A percentile compares a stretch with the other conserved stretches of the same genome.
These are phyloP conservation scores for Scleroderma citrinum DNA, from an alignment of 768 basidiomycete genomes.

Conservation along the genomic window DNA sequence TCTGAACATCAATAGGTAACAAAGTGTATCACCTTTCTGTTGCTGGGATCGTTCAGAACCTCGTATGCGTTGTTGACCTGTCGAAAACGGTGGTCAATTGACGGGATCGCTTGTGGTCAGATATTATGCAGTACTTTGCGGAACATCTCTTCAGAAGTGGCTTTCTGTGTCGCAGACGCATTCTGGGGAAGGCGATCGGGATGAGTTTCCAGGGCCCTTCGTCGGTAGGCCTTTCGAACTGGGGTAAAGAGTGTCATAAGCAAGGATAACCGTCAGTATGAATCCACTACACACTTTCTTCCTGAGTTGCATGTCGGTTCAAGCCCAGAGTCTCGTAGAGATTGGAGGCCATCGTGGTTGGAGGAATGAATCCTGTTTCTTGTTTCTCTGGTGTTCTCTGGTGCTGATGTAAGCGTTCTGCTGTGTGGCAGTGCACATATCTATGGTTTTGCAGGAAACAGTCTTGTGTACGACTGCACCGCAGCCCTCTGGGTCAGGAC, in stretches of 20 bases:
- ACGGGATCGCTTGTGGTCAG: slow-evolving; percentile 19
- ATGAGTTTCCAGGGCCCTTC: slow-evolving; percentile 65
- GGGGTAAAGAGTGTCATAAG: slow-evolving; percentile 3
- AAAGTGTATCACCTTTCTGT: slow-evolving; percentile 40
- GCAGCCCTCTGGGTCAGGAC: slow-evolving; percentile 35
- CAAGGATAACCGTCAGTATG: background rate
- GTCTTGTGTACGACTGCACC: slow-evolving; percentile 60
- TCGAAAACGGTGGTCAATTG: background rate
- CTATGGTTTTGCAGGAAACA: slow-evolving; percentile 64
- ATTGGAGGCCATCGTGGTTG: slow-evolving; percentile 40
- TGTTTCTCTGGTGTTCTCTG: no score
- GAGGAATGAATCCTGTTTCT: no score
- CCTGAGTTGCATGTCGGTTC: slow-evolving; percentile 45
- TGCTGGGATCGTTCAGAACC: slow-evolving; percentile 57
- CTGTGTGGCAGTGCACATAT: slow-evolving; percentile 16
- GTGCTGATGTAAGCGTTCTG: no score
- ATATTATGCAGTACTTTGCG: slow-evolving; percentile 35
- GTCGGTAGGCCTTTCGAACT: slow-evolving; percentile 81
- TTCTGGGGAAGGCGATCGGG: slow-evolving; percentile 62
- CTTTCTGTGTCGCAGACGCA: slow-evolving; percentile 53
- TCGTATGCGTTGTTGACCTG: slow-evolving; percentile 79
- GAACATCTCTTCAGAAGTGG: slow-evolving; percentile 53
- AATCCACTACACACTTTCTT: slow-evolving; percentile 58
- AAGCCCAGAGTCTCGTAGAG: slow-evolving; percentile 65
- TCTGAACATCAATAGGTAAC: slow-evolving; percentile 1